phyloP scores from a whole-genome alignment of 2,329 filamentous ascomycete species.

The Trichoderma asperellum region DNA sequence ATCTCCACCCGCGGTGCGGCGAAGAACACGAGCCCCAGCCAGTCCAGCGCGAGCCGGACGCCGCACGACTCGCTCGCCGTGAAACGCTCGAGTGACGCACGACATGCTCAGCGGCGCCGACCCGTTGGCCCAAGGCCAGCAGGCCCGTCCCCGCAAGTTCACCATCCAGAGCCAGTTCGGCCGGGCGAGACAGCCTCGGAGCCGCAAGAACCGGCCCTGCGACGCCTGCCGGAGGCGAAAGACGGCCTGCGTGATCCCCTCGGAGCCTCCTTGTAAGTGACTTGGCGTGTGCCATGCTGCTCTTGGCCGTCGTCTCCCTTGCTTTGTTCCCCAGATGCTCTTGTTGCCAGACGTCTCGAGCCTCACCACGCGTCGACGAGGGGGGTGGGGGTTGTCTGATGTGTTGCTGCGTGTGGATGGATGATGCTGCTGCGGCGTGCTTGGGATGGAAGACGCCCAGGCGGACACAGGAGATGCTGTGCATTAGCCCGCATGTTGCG shows the following conservation, averaged over 20 bases:
- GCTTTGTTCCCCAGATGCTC: background rate
- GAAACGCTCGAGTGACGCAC: background rate
- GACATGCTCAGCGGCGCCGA: slow-evolving; percentile 23
- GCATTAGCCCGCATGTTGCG: slow-evolving; percentile 11
- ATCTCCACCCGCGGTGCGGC: slow-evolving; percentile 24
- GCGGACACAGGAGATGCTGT: background rate
- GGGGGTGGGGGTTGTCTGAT: background rate
- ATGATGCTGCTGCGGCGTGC: background rate
- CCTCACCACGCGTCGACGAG: slow-evolving; percentile 12
- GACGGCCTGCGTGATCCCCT: slow-evolving; percentile 52
- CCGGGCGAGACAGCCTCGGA: slow-evolving; percentile 45
- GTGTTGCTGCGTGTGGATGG: background rate
- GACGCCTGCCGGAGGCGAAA: slow-evolving; percentile 51
- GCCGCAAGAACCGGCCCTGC: slow-evolving; percentile 52
- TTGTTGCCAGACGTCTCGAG: background rate
- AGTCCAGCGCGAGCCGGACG: slow-evolving; percentile 5
- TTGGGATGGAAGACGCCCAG: background rate
- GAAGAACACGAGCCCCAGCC: slow-evolving; percentile 14
- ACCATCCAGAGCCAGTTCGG: slow-evolving; percentile 49
- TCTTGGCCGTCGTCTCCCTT: too few relatives aligned
- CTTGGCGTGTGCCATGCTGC: background rate
- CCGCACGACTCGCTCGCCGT: slow-evolving; percentile 1
- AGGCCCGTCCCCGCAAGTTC: slow-evolving; percentile 42
- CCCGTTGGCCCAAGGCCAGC: slow-evolving; percentile 13
- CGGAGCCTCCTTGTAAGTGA: slow-evolving; percentile 49